Conservation (phyloP, 495 filamentous ascomycete genomes). For the Pseudomonodictys pantanalensis region DNA sequence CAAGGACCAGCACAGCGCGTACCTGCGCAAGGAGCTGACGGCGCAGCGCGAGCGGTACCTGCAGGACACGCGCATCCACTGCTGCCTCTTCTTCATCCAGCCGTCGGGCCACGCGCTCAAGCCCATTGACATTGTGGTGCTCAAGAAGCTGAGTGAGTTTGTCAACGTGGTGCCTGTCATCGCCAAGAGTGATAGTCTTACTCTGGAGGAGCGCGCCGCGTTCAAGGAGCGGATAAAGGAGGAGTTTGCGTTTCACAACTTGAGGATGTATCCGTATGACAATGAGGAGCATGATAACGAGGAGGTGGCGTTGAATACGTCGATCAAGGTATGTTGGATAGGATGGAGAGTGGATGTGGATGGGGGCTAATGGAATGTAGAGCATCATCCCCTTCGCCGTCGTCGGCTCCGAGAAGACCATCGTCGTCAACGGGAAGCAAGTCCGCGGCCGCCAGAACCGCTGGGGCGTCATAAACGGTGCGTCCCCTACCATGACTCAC, state of each 20-base stretch:
- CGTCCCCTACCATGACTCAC: not conserved
- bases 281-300: slow-evolving; percentile 98
- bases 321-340: slow-evolving; percentile 77
- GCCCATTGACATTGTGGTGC: slow-evolving; percentile 97
- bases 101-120: slow-evolving; percentile 96
- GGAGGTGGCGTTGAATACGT: slow-evolving; percentile 86
- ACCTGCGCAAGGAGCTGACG: slow-evolving; percentile 99
- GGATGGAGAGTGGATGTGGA: not conserved
- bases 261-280: slow-evolving; percentile 99
- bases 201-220: slow-evolving; percentile 86
- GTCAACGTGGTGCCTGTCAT: slow-evolving; percentile 99
- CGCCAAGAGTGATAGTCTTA: slow-evolving; percentile 95
- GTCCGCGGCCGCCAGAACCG: slow-evolving; percentile 97
- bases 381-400: slow-evolving; percentile 96
- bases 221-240: slow-evolving; percentile 99
- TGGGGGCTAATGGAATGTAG: slow-evolving; percentile 45
- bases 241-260: slow-evolving; percentile 98
- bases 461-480: slow-evolving; percentile 93
- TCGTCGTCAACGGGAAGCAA: slow-evolving; percentile 95
- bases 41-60: slow-evolving; percentile 99
- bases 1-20: slow-evolving; percentile 99
- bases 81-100: slow-evolving; percentile 99
- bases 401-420: slow-evolving; percentile 95
- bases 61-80: slow-evolving; percentile 98
- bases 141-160: slow-evolving; percentile 98